Percentiles rank a stretch among this genome's conserved stretches.
These are phyloP conservation scores for Grosmannia clavigera DNA, from an alignment of 2,329 filamentous ascomycete genomes.

Conservation along the genomic window DNA sequence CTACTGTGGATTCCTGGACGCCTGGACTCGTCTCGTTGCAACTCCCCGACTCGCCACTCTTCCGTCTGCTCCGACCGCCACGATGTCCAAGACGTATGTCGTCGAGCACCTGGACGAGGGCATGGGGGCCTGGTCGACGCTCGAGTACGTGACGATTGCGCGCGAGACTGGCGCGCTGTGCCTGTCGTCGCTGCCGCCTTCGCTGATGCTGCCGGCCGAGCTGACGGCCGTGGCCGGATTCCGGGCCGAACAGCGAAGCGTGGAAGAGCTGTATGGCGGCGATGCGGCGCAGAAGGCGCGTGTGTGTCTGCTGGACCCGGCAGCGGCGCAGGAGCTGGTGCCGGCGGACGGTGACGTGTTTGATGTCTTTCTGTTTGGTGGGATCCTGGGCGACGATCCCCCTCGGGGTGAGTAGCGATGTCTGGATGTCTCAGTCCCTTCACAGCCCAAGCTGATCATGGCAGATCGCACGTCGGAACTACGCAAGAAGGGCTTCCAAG, in stretches of 20 bases:
- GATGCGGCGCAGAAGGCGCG: conserved; percentile 44
- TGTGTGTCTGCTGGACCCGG: conserved; percentile 83
- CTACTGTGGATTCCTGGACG: too few species aligned
- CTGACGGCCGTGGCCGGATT: conserved; percentile 48
- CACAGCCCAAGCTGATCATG: too few species aligned
- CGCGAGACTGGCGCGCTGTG: conserved; percentile 70
- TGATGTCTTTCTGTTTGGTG: conserved; percentile 88
- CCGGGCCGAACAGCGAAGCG: conserved; percentile 59
- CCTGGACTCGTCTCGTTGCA: too few species aligned
- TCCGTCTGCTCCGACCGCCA: neutral
- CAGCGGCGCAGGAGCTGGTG: conserved; percentile 64
- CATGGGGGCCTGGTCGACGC: conserved; percentile 82
- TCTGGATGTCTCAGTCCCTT: neutral
- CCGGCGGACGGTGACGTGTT: conserved; percentile 75
- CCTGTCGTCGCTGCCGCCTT: conserved; percentile 65
- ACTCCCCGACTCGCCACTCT: neutral
- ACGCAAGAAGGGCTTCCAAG: conserved; percentile 82
- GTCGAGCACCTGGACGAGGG: conserved; percentile 96
- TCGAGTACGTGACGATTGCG: conserved; percentile 85
- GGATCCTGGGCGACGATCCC: conserved; percentile 90
- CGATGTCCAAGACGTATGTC: conserved; percentile 60
- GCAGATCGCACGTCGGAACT: conserved; percentile 90
- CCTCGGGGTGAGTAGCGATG: conserved; percentile 55
- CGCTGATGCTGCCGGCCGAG: conserved; percentile 47
- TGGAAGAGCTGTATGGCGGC: conserved; percentile 68